Evolutionary conservation across 164 flowering plant species (phyloP), one percentile per base, ranked within the genome.

Genomic region (Saururus chinensis): DNA sequence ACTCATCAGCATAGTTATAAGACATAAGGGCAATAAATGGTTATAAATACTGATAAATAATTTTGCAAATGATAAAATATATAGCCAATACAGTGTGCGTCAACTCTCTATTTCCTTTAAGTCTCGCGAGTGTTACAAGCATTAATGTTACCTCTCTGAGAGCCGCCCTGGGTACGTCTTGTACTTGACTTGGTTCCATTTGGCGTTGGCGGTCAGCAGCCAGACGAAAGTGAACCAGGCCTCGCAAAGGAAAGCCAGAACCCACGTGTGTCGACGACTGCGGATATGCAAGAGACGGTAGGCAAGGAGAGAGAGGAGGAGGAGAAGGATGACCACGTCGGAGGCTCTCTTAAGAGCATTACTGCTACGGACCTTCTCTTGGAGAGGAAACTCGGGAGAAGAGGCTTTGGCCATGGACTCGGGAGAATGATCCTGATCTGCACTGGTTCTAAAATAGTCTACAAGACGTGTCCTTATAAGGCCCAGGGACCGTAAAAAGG

Each of bases 191-290:
- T 68, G 75, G 57, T 25, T 77, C 89, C 89, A 86, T 71, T 71
- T 80, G 53, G 22, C 51, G 66, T 42, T 70, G 26, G 76, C 23
- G 12, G 40, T 5, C 51, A 84, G 59, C 55, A 75, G 3, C 77
- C 84, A 81, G 7, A 40, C 12, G 78, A 81, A 75, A 58, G 83
- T 70, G 69, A 84, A 86, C 76, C 79, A 82, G 1, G 65, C 48
- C 71, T 86, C 89, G 24, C 87, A 82, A 0, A 72, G 53, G 51
- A 81, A 64, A 0, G 89, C 85, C 7, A 84, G 69, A 53, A 72
- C 59, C 81, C 83, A 82, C n/a, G 62, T 20, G 40, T 66, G 0
- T 17, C 73, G 79, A 26, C 74, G 72, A 42, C 57, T 24, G 19
- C 54, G 24, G n/a, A 79, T 60, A 1, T 40, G 60, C 19, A 62